Evolutionary conservation across 139 green algal genomes (phyloP), one percentile per base, ranked within the genome.

Genomic region (Asterochloris erici): DNA sequence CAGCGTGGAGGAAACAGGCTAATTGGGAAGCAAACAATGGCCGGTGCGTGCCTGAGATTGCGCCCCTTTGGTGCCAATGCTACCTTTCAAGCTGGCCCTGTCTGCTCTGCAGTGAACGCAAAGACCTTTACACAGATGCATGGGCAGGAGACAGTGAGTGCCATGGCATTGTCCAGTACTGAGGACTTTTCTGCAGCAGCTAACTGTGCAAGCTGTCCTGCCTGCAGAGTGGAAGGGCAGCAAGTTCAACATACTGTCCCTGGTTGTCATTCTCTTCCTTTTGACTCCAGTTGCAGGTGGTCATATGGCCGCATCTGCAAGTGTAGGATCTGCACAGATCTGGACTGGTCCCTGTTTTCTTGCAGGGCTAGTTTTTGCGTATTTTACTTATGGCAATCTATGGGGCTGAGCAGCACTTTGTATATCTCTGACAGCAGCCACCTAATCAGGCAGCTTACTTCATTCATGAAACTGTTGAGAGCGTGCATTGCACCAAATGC

Each of bases 41-140:
- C 38, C 38, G 38, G 38, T 54, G 38, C 38, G 38, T 54, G 38
- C 38, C 38, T 2, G 38, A 54, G 38, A 54, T 54, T 54, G 38
- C 6, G 38, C 38, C 38, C 38, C 4, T 54, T 54, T 54, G 38
- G 38, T 54, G 38, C 38, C 38, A 54, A 54, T 6, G 38, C 38
- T 54, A 54, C 38, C 38, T 54, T 54, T 54, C 38, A 54, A 54
- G 38, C 38, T 54, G 38, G 38, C 38, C 4, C 38, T 54, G 38
- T 54, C 38, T 54, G 38, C 38, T 54, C 38, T 54, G 38, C 38
- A 54, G 38, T 54, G 38, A 54, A 54, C 38, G 38, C 38, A 62
- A 27, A 69, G 76, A 80, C 60, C n/a, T 80, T 14, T 80, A 70
- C 12, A 80, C 76, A 24, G 76, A 80, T 23, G 68, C 68, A 16